Percentiles rank a stretch among this genome's conserved stretches.
Conservation (phyloP, 768 basidiomycete species). For the Rhizopogon sp. region DNA sequence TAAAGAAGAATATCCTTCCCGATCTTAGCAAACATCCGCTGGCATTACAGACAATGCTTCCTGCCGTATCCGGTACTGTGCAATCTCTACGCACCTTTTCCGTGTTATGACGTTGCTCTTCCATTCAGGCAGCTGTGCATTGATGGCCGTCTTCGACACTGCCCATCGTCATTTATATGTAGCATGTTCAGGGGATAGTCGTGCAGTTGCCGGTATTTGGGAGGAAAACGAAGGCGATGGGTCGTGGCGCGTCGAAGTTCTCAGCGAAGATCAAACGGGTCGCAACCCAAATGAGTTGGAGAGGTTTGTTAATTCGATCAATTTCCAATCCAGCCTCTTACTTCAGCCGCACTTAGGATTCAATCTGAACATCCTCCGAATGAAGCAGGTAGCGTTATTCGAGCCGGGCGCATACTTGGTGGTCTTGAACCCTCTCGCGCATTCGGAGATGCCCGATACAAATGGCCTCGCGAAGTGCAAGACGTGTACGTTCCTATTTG, state of each 20-base stretch:
- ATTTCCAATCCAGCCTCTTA: neutral
- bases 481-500: slow-evolving; percentile 46
- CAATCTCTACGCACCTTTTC: slow-evolving; percentile 3
- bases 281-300: slow-evolving; percentile 80
- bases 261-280: slow-evolving; percentile 95
- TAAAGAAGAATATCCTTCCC: slow-evolving; percentile 49
- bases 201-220: slow-evolving; percentile 95
- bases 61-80: slow-evolving; percentile 69
- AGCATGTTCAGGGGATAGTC: slow-evolving; percentile 88
- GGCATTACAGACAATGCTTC: slow-evolving; percentile 66
- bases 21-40: slow-evolving; percentile 70
- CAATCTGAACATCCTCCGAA: slow-evolving; percentile 78
- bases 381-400: slow-evolving; percentile 70
- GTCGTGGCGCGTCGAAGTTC: slow-evolving; percentile 87
- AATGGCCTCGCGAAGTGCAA: slow-evolving; percentile 75
- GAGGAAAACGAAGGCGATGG: slow-evolving; percentile 66
- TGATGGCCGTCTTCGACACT: slow-evolving; percentile 85
- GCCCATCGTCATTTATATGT: slow-evolving; percentile 80
- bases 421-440: slow-evolving; percentile 83
- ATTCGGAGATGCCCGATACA: slow-evolving; percentile 88
- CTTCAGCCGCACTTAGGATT: slow-evolving; percentile 41
- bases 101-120: slow-evolving; percentile 9
- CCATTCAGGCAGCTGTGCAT: slow-evolving; percentile 76
- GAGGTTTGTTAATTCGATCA: slow-evolving; percentile 46
- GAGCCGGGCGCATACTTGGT: slow-evolving; percentile 79